Base-by-base conservation (phyloP, 345 rosid genomes). In the Conringia planisiliqua region DNA sequence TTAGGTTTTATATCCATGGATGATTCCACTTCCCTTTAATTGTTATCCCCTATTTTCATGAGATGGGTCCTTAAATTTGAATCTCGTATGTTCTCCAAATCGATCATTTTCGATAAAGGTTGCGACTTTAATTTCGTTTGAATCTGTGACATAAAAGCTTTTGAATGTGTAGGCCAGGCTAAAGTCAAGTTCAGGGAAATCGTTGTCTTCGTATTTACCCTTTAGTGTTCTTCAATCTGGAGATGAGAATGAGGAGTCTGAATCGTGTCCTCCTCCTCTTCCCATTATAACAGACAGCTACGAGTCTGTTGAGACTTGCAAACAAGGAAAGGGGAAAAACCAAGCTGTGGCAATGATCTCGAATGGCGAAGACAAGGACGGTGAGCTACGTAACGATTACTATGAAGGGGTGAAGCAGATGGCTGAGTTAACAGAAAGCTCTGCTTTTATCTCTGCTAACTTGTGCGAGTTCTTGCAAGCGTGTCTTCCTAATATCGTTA, bases 401-500 rank as follows among this genome's bases (percentile, higher is more conserved):
- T 79, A 64, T 70, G 86, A 76, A 35, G 89, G 86, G 9, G 54
- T 63, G 63, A 84, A 79, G 70, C 63, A 80, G 75, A 65, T 86
- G 47, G 27, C 29, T 2, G 78, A 83, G 75, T 86, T 91, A 60
- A 66, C 79, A 39, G 90, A 83, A 26, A 82, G 80, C 5, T 91
- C 99, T 36, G 77, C 76, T 57, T 89, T 95, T 76, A 85, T 95
- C 71, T 80, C 90, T 40, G 73, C 83, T 9, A 81, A 83, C 56
- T 82, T 91, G 81, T 85, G 79, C 20, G 97, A 90, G 36, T 92
- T 95, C 80, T 86, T 92, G 81, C 72, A 70, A 24, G 83, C 96
- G 5, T 84, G 89, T 60, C 88, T 95, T 77, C 99, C 99, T 17
- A 90, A 95, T 70, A 81, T 90, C 30, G 96, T 89, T 62, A 89